Evolutionary conservation across 108 stramenopile genomes (phyloP), one percentile per base, ranked within the genome.

Genomic region (Fragilaria crotonensis): DNA sequence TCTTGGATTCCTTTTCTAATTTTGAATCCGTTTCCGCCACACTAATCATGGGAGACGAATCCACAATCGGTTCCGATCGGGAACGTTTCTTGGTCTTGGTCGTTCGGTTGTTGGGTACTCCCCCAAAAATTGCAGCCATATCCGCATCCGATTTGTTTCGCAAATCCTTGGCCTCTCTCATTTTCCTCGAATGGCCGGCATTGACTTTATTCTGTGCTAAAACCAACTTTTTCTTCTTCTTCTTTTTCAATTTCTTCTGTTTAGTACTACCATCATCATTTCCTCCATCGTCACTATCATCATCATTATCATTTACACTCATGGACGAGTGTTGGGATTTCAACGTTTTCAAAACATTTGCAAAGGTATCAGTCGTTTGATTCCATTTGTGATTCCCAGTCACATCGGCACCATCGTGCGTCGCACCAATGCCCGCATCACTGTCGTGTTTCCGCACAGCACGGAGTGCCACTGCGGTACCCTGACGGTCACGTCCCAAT

Each of bases 91-190:
- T n/a, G n/a, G n/a, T n/a, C n/a, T n/a, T n/a, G n/a, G n/a, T n/a
- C n/a, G n/a, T n/a, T n/a, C n/a, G n/a, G n/a, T n/a, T n/a, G n/a
- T n/a, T n/a, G n/a, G 31, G 33, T 57, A 64, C 82, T 55, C 75
- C 72, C 17, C 85, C n/a, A n/a, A n/a, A 93, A 54, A 93, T 85
- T 28, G 85, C 86, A 0, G 86, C 83, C 75, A 89, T 69, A 56
- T 93, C 92, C 17, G 70, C 63, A 0, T 71, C 66, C 54, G 67
- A 76, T 54, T 87, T 87, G 4, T 66, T 64, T 19, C 59, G 57
- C 56, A 93, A 84, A 54, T 81, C 76, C 53, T 93, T 93, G 21
- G 92, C 84, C 59, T 81, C 78, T 27, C 92, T 64, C 77, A 87
- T 81, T 55, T 89, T 89, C 0, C 70, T 57, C 5, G 88, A 84